Evolutionary conservation across 345 rosid species (phyloP), one percentile per base, ranked within the genome.

Genomic region (Anacardium occidentale): DNA sequence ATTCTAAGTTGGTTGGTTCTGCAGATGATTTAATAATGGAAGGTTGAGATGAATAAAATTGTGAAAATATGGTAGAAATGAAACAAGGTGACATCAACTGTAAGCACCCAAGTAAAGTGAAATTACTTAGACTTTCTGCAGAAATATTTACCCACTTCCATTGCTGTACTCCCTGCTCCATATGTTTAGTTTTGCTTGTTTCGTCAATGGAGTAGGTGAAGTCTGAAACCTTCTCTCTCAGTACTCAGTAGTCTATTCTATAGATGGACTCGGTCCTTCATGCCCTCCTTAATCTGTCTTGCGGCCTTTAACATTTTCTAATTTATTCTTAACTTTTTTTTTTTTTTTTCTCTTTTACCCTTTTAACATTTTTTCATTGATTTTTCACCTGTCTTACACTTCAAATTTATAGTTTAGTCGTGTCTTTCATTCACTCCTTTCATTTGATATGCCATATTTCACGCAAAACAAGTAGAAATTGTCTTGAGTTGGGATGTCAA

Each of bases 31-130:
- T 48, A 62, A 42, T 50, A n/a, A n/a, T n/a, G 53, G 26, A 61
- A 44, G 66, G 74, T 57, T 56, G 66, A 76, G 71, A 14, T 76
- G 13, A 50, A 32, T 32, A 5, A 32, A 32, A n/a, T 32, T 2
- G 4, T 32, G 37, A 32, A 32, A 32, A 32, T 32, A 34, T 5
- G 37, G 37, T 34, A 34, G 4, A 34, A 34, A 48, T 48, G 17
- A 48, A 12, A 48, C 4, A 18, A 15, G 18, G 17, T 54, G 73
- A 58, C 54, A 62, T 60, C 54, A 66, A 66, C 54, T 12, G 34
- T 0, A 18, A 14, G 29, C 68, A 69, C 64, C 57, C 58, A 57
- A 63, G 37, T 55, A 24, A 63, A 34, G n/a, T 52, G 13, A 53
- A 58, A 22, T 65, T 34, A 29, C 22, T 2, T 52, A 21, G 47